Percentiles rank a stretch among this genome's conserved stretches.
Conservation (phyloP, 768 basidiomycete species). For the Saitozyma podzolica region DNA sequence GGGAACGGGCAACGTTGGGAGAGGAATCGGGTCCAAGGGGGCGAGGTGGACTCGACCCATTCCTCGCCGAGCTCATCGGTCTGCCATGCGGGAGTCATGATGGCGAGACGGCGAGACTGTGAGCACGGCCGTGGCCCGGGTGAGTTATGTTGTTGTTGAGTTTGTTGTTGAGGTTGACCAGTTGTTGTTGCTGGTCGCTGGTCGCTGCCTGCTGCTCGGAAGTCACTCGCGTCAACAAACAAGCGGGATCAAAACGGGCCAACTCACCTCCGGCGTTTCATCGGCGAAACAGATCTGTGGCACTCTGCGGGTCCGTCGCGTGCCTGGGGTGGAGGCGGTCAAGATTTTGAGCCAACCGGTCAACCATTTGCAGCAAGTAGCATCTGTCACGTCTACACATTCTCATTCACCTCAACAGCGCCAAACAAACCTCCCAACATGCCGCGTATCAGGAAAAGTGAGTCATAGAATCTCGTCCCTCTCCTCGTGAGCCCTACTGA, state of each 20-base stretch:
- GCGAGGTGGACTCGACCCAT: constrained; percentile 67
- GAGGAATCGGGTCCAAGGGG: constrained; percentile 48
- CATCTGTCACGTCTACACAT: background rate
- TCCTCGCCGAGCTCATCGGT: constrained; percentile 85
- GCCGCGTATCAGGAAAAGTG: constrained; percentile 52
- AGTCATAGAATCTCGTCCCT: constrained; percentile 7
- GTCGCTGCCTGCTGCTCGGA: too few relatives aligned
- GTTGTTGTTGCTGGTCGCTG: too few relatives aligned
- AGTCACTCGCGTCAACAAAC: constrained; percentile 22
- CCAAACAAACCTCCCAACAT: constrained; percentile 15
- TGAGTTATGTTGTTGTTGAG: too few relatives aligned
- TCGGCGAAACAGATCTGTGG: background rate
- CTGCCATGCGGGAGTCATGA: constrained; percentile 47
- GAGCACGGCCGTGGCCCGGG: too few relatives aligned
- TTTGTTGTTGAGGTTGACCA: too few relatives aligned
- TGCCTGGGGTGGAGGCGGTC: constrained; percentile 1
- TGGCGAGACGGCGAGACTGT: background rate
- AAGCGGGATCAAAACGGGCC: constrained; percentile 8
- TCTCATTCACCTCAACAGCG: background rate
- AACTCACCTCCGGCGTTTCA: too few relatives aligned
- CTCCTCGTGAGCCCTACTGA: background rate
- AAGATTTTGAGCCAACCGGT: background rate
- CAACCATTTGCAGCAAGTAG: background rate
- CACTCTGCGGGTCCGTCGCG: background rate
- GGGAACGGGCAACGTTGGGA: constrained; percentile 52